phyloP scores from a whole-genome alignment of 192 early-diverging fungal genomes.

The Paraglomus brasilianum region DNA sequence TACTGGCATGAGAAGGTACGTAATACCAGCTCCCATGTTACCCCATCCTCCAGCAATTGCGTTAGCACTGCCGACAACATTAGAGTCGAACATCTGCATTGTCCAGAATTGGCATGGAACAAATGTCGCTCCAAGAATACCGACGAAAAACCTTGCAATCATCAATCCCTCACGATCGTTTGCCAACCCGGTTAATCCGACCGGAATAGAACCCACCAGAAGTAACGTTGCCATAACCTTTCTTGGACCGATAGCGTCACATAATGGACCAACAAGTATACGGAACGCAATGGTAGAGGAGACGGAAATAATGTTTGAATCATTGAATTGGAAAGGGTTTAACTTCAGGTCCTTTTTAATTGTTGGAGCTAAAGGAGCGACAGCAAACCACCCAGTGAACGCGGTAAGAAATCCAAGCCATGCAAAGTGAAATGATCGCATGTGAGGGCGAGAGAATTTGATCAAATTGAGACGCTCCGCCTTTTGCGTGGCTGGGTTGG shows the following conservation, averaged over 20 bases:
- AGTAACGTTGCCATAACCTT: slow-evolving; percentile 57
- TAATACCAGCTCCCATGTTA: slow-evolving; percentile 66
- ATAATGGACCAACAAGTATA: slow-evolving; percentile 44
- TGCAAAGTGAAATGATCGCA: slow-evolving; percentile 38
- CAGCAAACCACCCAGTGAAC: slow-evolving; percentile 60
- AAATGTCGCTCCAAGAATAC: slow-evolving; percentile 63
- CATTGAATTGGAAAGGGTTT: slow-evolving; percentile 38
- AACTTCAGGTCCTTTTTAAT: slow-evolving; percentile 55
- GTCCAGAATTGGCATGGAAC: slow-evolving; percentile 75
- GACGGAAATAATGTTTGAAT: slow-evolving; percentile 52
- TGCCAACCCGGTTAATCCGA: slow-evolving; percentile 46
- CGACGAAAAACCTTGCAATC: slow-evolving; percentile 52
- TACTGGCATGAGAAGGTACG: slow-evolving; percentile 61
- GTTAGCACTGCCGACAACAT: slow-evolving; percentile 66
- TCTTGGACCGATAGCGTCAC: slow-evolving; percentile 46
- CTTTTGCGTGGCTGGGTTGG: slow-evolving; percentile 36
- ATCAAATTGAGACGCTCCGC: slow-evolving; percentile 41
- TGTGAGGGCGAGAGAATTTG: slow-evolving; percentile 37
- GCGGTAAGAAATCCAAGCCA: slow-evolving; percentile 47
- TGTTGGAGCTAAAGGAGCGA: slow-evolving; percentile 56
- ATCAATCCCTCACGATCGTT: slow-evolving; percentile 49
- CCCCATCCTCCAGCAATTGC: slow-evolving; percentile 69
- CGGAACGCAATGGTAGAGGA: slow-evolving; percentile 61
- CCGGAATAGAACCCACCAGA: slow-evolving; percentile 53
- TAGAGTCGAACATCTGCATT: slow-evolving; percentile 53